A percentile compares a stretch with the other conserved stretches of the same genome.
Conservation (phyloP, 306 rosid species). For the Malus asiatica region DNA sequence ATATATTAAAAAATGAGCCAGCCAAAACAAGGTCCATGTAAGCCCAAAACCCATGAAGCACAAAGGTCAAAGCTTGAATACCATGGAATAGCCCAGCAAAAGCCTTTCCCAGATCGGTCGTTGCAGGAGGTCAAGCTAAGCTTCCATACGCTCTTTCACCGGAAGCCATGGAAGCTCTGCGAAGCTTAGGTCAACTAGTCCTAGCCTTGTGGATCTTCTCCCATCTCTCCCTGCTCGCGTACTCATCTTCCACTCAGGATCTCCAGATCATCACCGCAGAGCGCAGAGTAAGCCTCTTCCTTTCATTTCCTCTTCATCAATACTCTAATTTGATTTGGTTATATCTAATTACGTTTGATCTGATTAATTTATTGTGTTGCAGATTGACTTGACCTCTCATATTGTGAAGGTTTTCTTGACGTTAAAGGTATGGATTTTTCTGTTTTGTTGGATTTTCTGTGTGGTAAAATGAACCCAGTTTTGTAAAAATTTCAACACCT, state of each 20-base stretch:
- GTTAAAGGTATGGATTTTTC: conserved; percentile 53
- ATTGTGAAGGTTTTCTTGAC: conserved; percentile 80
- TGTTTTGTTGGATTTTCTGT: neutral
- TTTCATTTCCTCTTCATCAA: neutral
- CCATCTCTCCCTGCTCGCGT: conserved; percentile 22
- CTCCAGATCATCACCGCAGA: conserved; percentile 86
- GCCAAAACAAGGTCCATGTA: neutral
- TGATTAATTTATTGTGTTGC: conserved; percentile 22
- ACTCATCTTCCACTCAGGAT: conserved; percentile 40
- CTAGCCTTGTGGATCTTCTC: conserved; percentile 28
- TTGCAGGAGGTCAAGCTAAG: conserved; percentile 3
- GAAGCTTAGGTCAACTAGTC: conserved; percentile 27
- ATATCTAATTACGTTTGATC: neutral
- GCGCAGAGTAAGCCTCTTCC: conserved; percentile 59
- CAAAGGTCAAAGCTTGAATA: neutral
- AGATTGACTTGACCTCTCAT: conserved; percentile 89
- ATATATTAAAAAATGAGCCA: neutral
- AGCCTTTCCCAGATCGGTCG: neutral
- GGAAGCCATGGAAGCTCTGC: conserved; percentile 54
- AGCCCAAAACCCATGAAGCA: neutral
- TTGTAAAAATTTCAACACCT: neutral
- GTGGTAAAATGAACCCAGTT: neutral
- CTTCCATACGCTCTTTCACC: neutral
- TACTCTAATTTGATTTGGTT: neutral
- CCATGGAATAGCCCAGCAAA: neutral